Evolutionary conservation across 805 yeast genomes (phyloP).

Genomic region (Cyberlindnera saturnus): DNA sequence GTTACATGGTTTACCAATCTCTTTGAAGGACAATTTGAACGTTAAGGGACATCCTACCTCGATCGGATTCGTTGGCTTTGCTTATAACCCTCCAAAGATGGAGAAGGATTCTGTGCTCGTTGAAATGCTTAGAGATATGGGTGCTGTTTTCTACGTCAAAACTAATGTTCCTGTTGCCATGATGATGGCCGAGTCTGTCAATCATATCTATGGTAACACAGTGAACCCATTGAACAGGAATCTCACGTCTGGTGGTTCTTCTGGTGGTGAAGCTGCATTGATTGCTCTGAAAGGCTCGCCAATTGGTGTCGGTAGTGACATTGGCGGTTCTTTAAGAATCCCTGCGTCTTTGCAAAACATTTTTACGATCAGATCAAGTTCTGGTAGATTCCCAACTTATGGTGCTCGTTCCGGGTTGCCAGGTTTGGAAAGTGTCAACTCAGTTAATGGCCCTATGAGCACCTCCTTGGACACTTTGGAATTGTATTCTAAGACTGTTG

Average conservation of each 20-base stretch:
- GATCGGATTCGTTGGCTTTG: conserved; percentile 42
- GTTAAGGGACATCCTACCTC: conserved; percentile 43
- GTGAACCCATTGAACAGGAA: conserved; percentile 38
- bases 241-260: conserved; percentile 45
- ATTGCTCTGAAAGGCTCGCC: conserved; percentile 39
- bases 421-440: conserved; percentile 28
- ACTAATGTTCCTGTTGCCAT: conserved; percentile 49
- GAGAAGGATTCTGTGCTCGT: conserved; percentile 36
- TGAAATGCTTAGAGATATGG: conserved; percentile 33
- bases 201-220: conserved; percentile 40
- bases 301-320: conserved; percentile 50
- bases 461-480: conserved; percentile 33
- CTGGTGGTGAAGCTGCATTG: conserved; percentile 50
- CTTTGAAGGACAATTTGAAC: conserved; percentile 41
- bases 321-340: conserved; percentile 45
- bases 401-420: conserved; percentile 20
- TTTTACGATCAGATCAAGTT: conserved; percentile 39
- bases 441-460: conserved; percentile 46
- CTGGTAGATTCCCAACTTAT: conserved; percentile 36
- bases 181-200: conserved; percentile 43
- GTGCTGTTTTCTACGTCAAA: conserved; percentile 50
- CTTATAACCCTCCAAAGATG: conserved; percentile 28
- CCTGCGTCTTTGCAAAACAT: conserved; percentile 40
- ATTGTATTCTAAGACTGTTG: conserved; percentile 25
- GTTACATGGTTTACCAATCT: conserved; percentile 62